A percentile compares a stretch with the other conserved stretches of the same genome.
Conservation (phyloP, 2,329 filamentous ascomycete species). For the Teratosphaeria nubilosa region DNA sequence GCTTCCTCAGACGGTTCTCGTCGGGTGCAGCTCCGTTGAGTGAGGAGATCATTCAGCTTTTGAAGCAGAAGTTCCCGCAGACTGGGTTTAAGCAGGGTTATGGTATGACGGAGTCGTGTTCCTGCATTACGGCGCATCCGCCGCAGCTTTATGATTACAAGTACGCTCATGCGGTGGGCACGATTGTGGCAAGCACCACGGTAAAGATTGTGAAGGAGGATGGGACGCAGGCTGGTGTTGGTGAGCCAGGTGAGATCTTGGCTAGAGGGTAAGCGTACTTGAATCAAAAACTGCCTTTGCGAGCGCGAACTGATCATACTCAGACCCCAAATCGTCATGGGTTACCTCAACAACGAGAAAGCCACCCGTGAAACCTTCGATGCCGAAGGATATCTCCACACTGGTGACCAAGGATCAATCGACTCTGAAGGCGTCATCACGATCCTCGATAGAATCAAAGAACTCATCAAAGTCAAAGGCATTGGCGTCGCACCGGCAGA, state of each 20-base stretch:
- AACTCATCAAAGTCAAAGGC: slow-evolving; percentile 59
- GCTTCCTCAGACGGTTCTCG: slow-evolving; percentile 45
- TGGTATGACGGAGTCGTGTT: slow-evolving; percentile 58
- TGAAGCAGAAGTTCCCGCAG: slow-evolving; percentile 47
- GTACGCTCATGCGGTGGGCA: slow-evolving; percentile 47
- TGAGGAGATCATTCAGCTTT: slow-evolving; percentile 46
- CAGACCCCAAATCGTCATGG: slow-evolving; percentile 29
- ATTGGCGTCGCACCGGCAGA: slow-evolving; percentile 50
- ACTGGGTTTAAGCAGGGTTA: slow-evolving; percentile 57
- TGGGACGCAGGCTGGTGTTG: slow-evolving; percentile 42
- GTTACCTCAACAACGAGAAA: slow-evolving; percentile 26
- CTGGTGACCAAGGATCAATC: slow-evolving; percentile 49
- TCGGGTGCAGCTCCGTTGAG: slow-evolving; percentile 52
- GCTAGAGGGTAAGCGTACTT: slow-evolving; percentile 14
- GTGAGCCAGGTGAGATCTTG: slow-evolving; percentile 41
- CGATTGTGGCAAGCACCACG: slow-evolving; percentile 48
- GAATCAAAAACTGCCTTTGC: background rate
- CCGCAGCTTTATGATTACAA: slow-evolving; percentile 46
- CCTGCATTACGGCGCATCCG: slow-evolving; percentile 53
- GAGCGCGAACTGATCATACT: background rate
- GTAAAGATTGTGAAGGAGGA: slow-evolving; percentile 50
- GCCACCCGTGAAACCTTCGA: slow-evolving; percentile 35
- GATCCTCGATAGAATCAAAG: slow-evolving; percentile 54
- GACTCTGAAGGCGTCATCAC: slow-evolving; percentile 47
- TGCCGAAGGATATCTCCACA: slow-evolving; percentile 45